Evolutionary conservation across 495 filamentous ascomycete genomes (phyloP).

Genomic region (Neurospora africana): DNA sequence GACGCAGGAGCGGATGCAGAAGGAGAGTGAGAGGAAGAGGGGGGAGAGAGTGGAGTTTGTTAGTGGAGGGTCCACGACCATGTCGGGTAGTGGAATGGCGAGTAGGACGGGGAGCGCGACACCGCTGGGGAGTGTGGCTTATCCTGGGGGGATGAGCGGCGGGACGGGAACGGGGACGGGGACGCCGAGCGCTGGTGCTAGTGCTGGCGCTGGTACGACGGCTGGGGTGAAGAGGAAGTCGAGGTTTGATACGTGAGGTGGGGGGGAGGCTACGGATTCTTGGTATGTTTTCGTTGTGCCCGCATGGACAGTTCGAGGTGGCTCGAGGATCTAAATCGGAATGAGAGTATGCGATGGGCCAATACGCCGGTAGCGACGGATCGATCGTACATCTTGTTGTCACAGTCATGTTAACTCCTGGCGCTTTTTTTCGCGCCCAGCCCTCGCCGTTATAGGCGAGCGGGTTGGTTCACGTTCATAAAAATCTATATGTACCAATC

Average conservation of each 20-base stretch:
- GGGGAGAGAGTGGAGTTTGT: conserved; percentile 74
- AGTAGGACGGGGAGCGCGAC: conserved; percentile 16
- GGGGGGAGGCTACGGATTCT: neutral
- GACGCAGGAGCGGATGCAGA: conserved; percentile 49
- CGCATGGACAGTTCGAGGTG: neutral
- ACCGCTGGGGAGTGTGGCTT: conserved; percentile 20
- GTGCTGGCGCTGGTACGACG: neutral
- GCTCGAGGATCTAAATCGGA: neutral
- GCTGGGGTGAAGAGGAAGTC: conserved; percentile 30
- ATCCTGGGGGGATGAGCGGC: conserved; percentile 24
- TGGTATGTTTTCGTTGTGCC: neutral
- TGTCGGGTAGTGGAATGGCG: conserved; percentile 7
- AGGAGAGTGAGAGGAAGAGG: conserved; percentile 43
- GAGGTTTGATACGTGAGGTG: conserved; percentile 36
- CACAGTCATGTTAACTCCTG: neutral
- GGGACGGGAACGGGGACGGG: neutral
- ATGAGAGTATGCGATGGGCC: neutral
- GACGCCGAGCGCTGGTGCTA: neutral
- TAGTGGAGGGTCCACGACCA: conserved; percentile 25
- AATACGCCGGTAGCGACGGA: neutral
- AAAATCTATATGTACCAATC: neutral
- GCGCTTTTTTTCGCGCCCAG: neutral
- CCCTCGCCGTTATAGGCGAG: neutral
- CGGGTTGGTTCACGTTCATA: neutral
- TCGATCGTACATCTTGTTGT: neutral